Evolutionary conservation across 306 rosid species (phyloP), one percentile per base, ranked within the genome.

Genomic region (Erythrophleum fordii): DNA sequence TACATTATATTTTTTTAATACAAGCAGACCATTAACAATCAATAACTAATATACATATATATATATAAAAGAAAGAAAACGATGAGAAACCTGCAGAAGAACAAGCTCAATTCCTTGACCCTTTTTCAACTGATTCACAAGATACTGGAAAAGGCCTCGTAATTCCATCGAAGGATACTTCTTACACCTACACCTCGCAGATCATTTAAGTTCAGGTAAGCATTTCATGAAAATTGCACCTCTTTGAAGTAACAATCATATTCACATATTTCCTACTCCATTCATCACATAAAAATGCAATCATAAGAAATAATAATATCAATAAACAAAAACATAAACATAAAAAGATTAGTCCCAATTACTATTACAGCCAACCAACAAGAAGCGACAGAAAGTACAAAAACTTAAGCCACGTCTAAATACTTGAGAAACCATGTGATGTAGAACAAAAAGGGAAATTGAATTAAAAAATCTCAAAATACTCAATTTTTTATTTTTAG

Each of bases 121-220:
- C 86, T 91, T 95, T 78, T 95, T 93, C 80, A 95, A 80, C 88
- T 93, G 99, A 80, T 95, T 95, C 77, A 95, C 96, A 68, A 95
- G 98, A 89, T 93, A 95, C 89, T 95, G 99, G 92, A 93, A 93
- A 80, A 95, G 97, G 76, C 99, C 98, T 83, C 97, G 90, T 81
- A 95, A 85, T 73, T 95, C 99, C 99, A 95, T 95, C 52, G 99
- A 95, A 34, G 99, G 99, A 81, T 95, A 95, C 89, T 95, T 95
- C 81, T 95, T 95, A 83, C 99, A 95, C 90, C 99, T 95, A 81
- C 37, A 82, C 68, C 73, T 72, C 71, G 77, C 25, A 72, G 51
- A 77, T 48, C 35, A 69, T 58, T 68, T 35, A 22, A 66, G 62
- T 31, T 83, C 28, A 69, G 46, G 44, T 53, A 80, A 73, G 60